Percentiles rank a stretch among this genome's conserved stretches.
These are phyloP conservation scores for Malus hybrid DNA, from an alignment of 331 rosid species.

Conservation along the genomic window DNA sequence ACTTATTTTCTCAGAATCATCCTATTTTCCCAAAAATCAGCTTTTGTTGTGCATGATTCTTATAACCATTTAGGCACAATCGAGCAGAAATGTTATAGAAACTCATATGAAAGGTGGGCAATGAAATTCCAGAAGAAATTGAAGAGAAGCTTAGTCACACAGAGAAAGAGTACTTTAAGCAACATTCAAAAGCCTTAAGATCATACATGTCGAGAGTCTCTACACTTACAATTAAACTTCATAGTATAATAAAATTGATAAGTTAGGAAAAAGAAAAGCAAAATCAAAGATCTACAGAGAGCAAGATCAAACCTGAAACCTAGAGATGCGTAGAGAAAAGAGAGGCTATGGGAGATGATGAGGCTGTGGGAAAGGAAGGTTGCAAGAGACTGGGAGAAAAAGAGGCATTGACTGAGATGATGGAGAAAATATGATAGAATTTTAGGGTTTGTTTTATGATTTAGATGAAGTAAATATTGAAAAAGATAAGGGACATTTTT, in stretches of 20 bases:
- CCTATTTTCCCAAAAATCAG: background rate
- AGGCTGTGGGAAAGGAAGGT: too few species aligned
- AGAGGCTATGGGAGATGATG: too few species aligned
- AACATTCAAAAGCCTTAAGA: constrained; percentile 57
- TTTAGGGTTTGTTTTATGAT: too few species aligned
- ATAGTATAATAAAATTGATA: background rate
- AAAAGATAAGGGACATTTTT: too few species aligned
- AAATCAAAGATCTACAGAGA: too few species aligned
- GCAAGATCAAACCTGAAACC: too few species aligned
- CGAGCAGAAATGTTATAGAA: constrained; percentile 56
- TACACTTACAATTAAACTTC: background rate
- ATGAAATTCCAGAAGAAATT: constrained; percentile 61
- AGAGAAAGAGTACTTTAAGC: constrained; percentile 69
- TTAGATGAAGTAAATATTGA: too few species aligned
- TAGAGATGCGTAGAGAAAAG: too few species aligned
- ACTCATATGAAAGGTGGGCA: constrained; percentile 78
- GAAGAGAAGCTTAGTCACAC: constrained; percentile 61
- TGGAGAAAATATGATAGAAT: too few species aligned
- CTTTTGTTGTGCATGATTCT: constrained; percentile 6
- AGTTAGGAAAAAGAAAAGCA: background rate
- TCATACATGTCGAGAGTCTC: constrained; percentile 48
- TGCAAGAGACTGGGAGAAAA: too few species aligned
- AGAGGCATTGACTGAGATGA: too few species aligned
- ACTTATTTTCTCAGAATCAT: too few species aligned
- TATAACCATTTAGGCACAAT: constrained; percentile 37